Conservation (phyloP, 208 protist species). For the Leptomonas pyrrhocoris region DNA sequence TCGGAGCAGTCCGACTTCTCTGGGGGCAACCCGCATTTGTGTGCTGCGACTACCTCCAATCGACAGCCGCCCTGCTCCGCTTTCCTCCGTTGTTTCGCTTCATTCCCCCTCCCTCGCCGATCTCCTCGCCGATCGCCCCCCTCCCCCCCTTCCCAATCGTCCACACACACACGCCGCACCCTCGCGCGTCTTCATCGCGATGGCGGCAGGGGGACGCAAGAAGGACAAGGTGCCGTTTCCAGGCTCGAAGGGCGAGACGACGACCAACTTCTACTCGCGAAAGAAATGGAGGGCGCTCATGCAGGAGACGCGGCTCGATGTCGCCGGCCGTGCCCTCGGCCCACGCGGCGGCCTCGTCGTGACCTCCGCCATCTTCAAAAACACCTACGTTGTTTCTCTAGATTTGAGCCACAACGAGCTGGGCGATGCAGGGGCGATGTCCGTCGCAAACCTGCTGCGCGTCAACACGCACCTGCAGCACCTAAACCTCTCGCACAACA, state of each 20-base stretch:
- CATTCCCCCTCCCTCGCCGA: too few relatives aligned
- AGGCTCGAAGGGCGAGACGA: constrained; percentile 69
- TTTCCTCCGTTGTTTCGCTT: too few relatives aligned
- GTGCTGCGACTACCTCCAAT: too few relatives aligned
- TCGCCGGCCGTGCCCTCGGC: constrained; percentile 60
- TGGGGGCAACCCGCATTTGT: too few relatives aligned
- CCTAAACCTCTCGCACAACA: constrained; percentile 80
- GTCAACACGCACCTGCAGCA: constrained; percentile 65
- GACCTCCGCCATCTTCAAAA: constrained; percentile 69
- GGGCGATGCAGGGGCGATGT: constrained; percentile 75
- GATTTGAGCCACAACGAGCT: constrained; percentile 79
- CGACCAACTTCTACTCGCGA: constrained; percentile 80
- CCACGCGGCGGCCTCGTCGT: constrained; percentile 75
- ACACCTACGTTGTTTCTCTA: constrained; percentile 51
- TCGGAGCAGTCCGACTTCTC: too few relatives aligned
- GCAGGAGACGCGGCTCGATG: constrained; percentile 50
- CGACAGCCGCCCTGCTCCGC: too few relatives aligned
- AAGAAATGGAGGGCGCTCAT: constrained; percentile 74
- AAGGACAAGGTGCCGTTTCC: constrained; percentile 81
- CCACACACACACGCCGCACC: background rate
- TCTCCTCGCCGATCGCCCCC: too few relatives aligned
- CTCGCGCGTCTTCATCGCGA: background rate
- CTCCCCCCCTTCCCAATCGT: background rate
- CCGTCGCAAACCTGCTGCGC: constrained; percentile 66
- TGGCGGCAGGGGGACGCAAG: constrained; percentile 31